A percentile compares a stretch with the other conserved stretches of the same genome.
These are phyloP conservation scores for Cyberlindnera mississippiensis DNA, from an alignment of 805 yeast species.

Conservation along the genomic window DNA sequence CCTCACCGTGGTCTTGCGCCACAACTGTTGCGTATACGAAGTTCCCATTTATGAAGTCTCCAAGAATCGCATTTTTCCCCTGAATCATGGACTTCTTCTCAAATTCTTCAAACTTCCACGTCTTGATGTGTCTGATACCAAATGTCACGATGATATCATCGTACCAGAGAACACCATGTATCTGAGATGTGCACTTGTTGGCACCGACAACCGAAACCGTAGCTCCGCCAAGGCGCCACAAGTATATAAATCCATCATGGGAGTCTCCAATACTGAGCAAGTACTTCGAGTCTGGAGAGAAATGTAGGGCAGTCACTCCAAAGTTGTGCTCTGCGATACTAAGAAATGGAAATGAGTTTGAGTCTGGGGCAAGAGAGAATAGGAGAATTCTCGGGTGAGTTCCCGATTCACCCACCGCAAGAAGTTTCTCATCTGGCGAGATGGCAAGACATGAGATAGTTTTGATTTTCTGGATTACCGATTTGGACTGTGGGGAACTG, in stretches of 20 bases:
- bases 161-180: slow-evolving; percentile 55
- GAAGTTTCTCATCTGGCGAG: slow-evolving; percentile 46
- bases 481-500: slow-evolving; percentile 12
- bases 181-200: slow-evolving; percentile 59
- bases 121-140: slow-evolving; percentile 58
- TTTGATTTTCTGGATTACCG: slow-evolving; percentile 38
- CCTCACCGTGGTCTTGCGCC: slow-evolving; percentile 15
- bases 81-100: slow-evolving; percentile 34
- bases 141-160: slow-evolving; percentile 46
- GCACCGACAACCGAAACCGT: slow-evolving; percentile 40
- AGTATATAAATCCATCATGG: slow-evolving; percentile 62
- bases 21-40: slow-evolving; percentile 38
- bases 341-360: slow-evolving; percentile 46
- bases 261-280: slow-evolving; percentile 63
- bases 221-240: slow-evolving; percentile 47
- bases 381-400: slow-evolving; percentile 62
- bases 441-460: slow-evolving; percentile 54
- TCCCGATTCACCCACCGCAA: slow-evolving; percentile 72
- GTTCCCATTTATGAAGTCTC: slow-evolving; percentile 43
- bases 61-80: slow-evolving; percentile 60
- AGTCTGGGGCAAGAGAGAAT: slow-evolving; percentile 51
- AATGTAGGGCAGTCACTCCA: slow-evolving; percentile 53
- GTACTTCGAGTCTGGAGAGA: slow-evolving; percentile 53
- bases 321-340: slow-evolving; percentile 59
- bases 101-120: slow-evolving; percentile 49